Evolutionary conservation across 768 basidiomycete genomes (phyloP).

Genomic region (Suillus discolor): DNA sequence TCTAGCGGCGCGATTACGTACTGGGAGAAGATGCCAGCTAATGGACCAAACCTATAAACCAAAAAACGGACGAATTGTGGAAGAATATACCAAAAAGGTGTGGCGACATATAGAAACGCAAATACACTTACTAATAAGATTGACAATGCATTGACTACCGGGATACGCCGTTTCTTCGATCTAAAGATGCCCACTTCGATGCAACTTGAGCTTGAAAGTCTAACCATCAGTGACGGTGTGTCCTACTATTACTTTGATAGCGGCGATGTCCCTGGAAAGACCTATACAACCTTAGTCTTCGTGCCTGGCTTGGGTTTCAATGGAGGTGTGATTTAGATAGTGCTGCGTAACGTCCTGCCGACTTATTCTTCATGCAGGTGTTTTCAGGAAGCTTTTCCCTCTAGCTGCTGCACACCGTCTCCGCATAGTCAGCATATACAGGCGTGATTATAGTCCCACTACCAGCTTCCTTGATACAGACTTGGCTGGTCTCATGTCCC

Average conservation of each 20-base stretch:
- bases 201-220: neutral
- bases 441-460: slow-evolving; percentile 30
- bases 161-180: neutral
- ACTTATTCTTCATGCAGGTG: slow-evolving; percentile 2
- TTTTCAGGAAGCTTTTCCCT: slow-evolving; percentile 23
- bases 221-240: neutral
- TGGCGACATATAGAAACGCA: too few species aligned
- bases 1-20: too few species aligned
- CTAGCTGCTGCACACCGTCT: slow-evolving; percentile 22
- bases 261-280: neutral
- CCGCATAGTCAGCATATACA: slow-evolving; percentile 26
- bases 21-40: too few species aligned
- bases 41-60: too few species aligned
- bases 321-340: slow-evolving; percentile 6
- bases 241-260: slow-evolving; percentile 6
- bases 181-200: neutral
- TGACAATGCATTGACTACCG: too few species aligned
- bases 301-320: slow-evolving; percentile 17
- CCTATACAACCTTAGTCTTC: slow-evolving; percentile 14
- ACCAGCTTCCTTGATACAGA: slow-evolving; percentile 21
- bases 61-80: too few species aligned
- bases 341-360: neutral
- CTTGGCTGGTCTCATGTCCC: neutral
- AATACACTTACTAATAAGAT: too few species aligned
- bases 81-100: too few species aligned